phyloP scores from a whole-genome alignment of 2,329 filamentous ascomycete species.

The Camillea tinctor region DNA sequence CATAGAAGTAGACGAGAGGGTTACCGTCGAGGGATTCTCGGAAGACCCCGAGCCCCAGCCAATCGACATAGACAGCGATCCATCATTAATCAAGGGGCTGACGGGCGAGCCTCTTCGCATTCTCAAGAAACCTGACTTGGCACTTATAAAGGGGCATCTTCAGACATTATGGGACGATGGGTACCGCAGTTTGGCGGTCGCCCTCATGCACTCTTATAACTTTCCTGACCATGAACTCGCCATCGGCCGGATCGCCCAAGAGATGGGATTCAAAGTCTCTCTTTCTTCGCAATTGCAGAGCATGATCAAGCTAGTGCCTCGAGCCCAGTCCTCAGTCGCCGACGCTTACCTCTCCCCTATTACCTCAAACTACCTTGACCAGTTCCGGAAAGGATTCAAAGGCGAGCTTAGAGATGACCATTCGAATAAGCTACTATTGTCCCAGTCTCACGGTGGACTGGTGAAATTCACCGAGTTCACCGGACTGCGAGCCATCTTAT shows the following conservation, averaged over 20 bases:
- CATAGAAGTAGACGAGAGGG: slow-evolving; percentile 68
- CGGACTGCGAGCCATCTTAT: slow-evolving; percentile 66
- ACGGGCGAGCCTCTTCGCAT: slow-evolving; percentile 69
- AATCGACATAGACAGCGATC: slow-evolving; percentile 43
- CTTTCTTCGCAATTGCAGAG: slow-evolving; percentile 60
- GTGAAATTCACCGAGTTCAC: slow-evolving; percentile 65
- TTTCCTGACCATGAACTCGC: slow-evolving; percentile 63
- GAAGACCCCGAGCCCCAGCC: slow-evolving; percentile 55
- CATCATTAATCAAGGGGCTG: slow-evolving; percentile 46
- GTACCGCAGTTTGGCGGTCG: slow-evolving; percentile 55
- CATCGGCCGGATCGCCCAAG: slow-evolving; percentile 58
- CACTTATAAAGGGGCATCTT: slow-evolving; percentile 53
- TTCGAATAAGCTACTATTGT: slow-evolving; percentile 56
- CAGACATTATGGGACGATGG: slow-evolving; percentile 58
- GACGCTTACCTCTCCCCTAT: slow-evolving; percentile 75
- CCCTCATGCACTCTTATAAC: slow-evolving; percentile 72
- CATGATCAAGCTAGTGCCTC: slow-evolving; percentile 61
- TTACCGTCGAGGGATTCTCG: slow-evolving; percentile 67
- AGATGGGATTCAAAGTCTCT: slow-evolving; percentile 66
- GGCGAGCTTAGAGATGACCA: slow-evolving; percentile 54
- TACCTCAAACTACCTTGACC: slow-evolving; percentile 65
- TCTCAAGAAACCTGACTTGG: slow-evolving; percentile 56
- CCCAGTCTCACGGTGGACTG: slow-evolving; percentile 50
- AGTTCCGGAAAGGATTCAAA: slow-evolving; percentile 36
- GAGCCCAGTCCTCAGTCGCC: slow-evolving; percentile 65